Evolutionary conservation across 2,329 filamentous ascomycete species (phyloP), one percentile per base, ranked within the genome.

Genomic region (Aspergillus versicolor): DNA sequence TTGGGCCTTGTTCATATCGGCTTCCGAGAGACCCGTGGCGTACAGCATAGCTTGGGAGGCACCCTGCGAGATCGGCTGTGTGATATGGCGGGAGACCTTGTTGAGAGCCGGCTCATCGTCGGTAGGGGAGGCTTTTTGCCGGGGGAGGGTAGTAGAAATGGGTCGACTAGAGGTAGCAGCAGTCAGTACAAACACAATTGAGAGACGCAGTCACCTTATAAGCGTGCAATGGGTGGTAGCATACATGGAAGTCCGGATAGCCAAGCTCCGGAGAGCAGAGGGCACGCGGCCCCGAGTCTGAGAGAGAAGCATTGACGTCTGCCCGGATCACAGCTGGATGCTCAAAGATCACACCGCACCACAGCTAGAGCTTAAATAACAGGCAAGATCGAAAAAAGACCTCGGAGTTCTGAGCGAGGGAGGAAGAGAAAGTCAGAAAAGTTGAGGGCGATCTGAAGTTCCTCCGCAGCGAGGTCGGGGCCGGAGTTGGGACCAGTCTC

Each of bases 21-120:
- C 83, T 71, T 96, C 90, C 42, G 80, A 85, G 68, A 99, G 81
- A 53, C 95, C 95, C 1, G 93, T 97, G 65, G 91, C 94, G 81
- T 96, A 99, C 56, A 99, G 83, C 95, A 99, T 99, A 63, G 95
- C 94, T 81, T 99, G 94, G 42, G 94, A 97, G 54, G 95, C 94
- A 66, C 94, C 94, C 81, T 99, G 94, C 34, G 93, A 94, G 81
- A 97, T 97, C 73, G 92, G 93, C 79, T 97, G 92, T 24, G 94
- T 99, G 79, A 99, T 93, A 73, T 81, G 76, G 60, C 86, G 81
- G 60, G 92, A 97, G 72, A 93, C 82, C 75, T 86, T 91, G 83
- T 99, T 99, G 74, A 96, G 84, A 44, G 45, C 64, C 52, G 81
- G 73, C 52, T 74, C 75, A 44, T 82, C 78, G 58, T 85, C 78